A percentile compares a stretch with the other conserved stretches of the same genome.
Evolutionary conservation across 768 basidiomycete species (phyloP).

Genomic region (Phaffia australis): DNA sequence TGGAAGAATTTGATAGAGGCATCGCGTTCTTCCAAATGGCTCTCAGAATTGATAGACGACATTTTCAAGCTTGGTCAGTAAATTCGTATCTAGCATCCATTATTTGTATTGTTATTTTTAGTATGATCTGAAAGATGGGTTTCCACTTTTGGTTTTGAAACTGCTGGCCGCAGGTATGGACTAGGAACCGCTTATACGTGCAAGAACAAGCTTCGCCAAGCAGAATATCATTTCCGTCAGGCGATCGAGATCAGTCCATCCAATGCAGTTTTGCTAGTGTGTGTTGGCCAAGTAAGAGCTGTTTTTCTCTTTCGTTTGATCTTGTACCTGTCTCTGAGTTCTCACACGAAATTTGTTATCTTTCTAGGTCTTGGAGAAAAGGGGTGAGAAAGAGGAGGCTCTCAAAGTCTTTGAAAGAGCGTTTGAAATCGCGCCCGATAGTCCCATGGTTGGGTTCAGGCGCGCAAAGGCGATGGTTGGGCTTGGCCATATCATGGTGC

Average conservation of each 20-base stretch:
- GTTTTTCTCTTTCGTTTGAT: no score
- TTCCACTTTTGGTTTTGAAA: background rate
- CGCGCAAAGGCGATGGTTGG: conserved; percentile 81
- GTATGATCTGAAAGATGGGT: background rate
- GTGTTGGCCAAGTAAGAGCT: conserved; percentile 81
- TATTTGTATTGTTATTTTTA: background rate
- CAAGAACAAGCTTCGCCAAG: conserved; percentile 82
- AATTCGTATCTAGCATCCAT: background rate
- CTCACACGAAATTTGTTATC: conserved; percentile 1
- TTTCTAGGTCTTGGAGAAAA: conserved; percentile 71
- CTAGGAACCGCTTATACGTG: conserved; percentile 91
- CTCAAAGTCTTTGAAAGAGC: conserved; percentile 72
- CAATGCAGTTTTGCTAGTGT: conserved; percentile 90
- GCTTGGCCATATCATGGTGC: conserved; percentile 69
- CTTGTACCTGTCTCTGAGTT: background rate
- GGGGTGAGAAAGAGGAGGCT: conserved; percentile 64
- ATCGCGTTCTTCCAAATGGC: conserved; percentile 85
- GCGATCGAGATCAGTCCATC: conserved; percentile 85
- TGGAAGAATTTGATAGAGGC: conserved; percentile 88
- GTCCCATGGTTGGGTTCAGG: conserved; percentile 86
- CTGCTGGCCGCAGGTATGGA: conserved; percentile 65
- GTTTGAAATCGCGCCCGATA: conserved; percentile 65
- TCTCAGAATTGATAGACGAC: conserved; percentile 76
- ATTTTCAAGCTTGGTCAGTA: conserved; percentile 89
- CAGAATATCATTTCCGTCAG: conserved; percentile 92